phyloP scores from a whole-genome alignment of 2,329 filamentous ascomycete species.

The Cladosporium sp. region DNA sequence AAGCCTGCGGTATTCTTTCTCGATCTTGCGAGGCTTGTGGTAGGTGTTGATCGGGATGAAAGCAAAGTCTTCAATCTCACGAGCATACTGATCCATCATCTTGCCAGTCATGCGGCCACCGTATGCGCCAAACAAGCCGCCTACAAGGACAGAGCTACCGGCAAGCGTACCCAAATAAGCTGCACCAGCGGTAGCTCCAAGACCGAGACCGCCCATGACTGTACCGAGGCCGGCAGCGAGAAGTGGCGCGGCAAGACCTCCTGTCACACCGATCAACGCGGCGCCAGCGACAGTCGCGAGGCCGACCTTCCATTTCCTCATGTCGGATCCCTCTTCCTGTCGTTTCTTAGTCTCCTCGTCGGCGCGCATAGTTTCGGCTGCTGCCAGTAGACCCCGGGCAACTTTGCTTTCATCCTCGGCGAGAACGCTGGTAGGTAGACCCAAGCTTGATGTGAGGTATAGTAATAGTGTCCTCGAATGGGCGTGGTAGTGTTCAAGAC shows the following conservation, averaged over 20 bases:
- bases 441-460: slow-evolving; percentile 31
- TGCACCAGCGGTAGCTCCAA: slow-evolving; percentile 70
- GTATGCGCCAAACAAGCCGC: slow-evolving; percentile 87
- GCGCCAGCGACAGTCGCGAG: slow-evolving; percentile 85
- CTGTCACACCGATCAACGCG: slow-evolving; percentile 77
- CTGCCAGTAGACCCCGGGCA: slow-evolving; percentile 67
- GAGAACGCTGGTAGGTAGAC: slow-evolving; percentile 30
- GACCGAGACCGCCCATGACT: slow-evolving; percentile 70
- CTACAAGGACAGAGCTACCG: slow-evolving; percentile 73
- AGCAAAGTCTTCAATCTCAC: slow-evolving; percentile 83
- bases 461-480: slow-evolving; percentile 35
- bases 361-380: slow-evolving; percentile 71
- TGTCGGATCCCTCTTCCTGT: slow-evolving; percentile 60
- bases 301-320: slow-evolving; percentile 74
- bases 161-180: slow-evolving; percentile 75
- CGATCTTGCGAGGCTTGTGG: slow-evolving; percentile 50
- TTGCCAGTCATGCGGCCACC: slow-evolving; percentile 75
- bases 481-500: slow-evolving; percentile 36
- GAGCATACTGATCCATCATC: slow-evolving; percentile 83
- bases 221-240: slow-evolving; percentile 74
- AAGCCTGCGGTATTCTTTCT: slow-evolving; percentile 50
- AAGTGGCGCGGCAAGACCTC: slow-evolving; percentile 72
- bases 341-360: slow-evolving; percentile 73
- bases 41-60: slow-evolving; percentile 68
- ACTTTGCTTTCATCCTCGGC: slow-evolving; percentile 58